Evolutionary conservation across 148 eudicot species (phyloP).

Genomic region (Beta vulgaris): DNA sequence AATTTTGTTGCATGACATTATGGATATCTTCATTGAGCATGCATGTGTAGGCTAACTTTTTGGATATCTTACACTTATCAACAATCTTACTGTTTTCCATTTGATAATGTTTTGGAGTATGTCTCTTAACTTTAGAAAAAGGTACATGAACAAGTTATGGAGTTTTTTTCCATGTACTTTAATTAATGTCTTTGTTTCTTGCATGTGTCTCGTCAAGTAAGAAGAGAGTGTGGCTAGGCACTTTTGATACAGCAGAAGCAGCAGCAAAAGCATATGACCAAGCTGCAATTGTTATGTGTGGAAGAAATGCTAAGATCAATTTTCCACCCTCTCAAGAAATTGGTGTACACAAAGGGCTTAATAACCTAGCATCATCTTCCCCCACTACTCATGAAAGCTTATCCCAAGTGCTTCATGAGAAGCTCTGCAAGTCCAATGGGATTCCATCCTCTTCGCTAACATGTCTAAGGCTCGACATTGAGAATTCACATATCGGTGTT

Average conservation of each 20-base stretch:
- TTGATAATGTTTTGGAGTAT: no score
- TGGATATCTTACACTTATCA: no score
- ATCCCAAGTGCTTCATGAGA: conserved; percentile 46
- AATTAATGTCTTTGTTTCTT: no score
- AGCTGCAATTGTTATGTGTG: conserved; percentile 44
- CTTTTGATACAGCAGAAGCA: conserved; percentile 42
- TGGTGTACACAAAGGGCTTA: neutral
- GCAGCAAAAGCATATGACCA: conserved; percentile 43
- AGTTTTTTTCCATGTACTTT: no score
- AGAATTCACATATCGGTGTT: conserved; percentile 58
- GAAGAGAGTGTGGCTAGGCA: conserved; percentile 49
- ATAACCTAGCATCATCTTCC: conserved; percentile 10
- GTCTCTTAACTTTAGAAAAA: no score
- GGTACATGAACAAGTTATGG: no score
- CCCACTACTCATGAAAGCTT: conserved; percentile 17
- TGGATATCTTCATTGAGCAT: no score
- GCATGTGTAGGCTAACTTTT: no score
- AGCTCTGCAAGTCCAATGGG: conserved; percentile 50
- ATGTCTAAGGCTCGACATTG: conserved; percentile 62
- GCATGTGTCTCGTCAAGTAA: conserved; percentile 28
- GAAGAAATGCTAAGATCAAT: conserved; percentile 43
- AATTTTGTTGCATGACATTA: no score
- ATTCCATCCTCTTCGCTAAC: conserved; percentile 54
- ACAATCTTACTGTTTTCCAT: no score
- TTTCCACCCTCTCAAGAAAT: conserved; percentile 32